phyloP scores from a whole-genome alignment of 1,284 basidiomycete genomes.

The Sphaerobolus stellatus region DNA sequence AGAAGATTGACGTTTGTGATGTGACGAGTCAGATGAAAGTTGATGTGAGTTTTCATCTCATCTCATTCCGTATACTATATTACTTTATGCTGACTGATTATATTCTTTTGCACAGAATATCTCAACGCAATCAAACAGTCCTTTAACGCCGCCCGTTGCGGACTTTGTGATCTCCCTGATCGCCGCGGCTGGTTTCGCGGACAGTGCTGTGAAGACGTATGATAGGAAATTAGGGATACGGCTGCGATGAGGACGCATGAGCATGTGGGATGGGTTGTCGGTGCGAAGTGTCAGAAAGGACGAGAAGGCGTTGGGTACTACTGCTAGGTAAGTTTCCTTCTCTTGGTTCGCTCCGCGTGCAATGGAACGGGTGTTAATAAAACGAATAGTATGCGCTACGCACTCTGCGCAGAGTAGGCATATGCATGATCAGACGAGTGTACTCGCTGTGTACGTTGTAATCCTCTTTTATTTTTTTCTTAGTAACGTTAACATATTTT shows the following conservation, averaged over 20 bases:
- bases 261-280: slow-evolving; percentile 91
- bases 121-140: slow-evolving; percentile 86
- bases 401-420: slow-evolving; percentile 65
- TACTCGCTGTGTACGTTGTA: slow-evolving; percentile 74
- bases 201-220: slow-evolving; percentile 89
- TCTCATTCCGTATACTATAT: slow-evolving; percentile 13
- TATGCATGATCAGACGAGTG: slow-evolving; percentile 68
- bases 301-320: slow-evolving; percentile 76
- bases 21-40: slow-evolving; percentile 87
- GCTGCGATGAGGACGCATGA: slow-evolving; percentile 81
- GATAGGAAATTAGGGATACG: slow-evolving; percentile 87
- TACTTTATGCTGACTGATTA: slow-evolving; percentile 5
- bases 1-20: slow-evolving; percentile 92
- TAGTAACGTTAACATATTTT: slow-evolving; percentile 10
- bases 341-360: slow-evolving; percentile 53
- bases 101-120: too few species aligned
- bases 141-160: slow-evolving; percentile 84
- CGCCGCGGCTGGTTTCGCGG: slow-evolving; percentile 90
- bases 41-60: slow-evolving; percentile 51
- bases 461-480: slow-evolving; percentile 1
- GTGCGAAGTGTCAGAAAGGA: slow-evolving; percentile 81
- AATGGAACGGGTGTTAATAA: slow-evolving; percentile 91
- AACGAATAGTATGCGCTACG: slow-evolving; percentile 78
- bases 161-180: slow-evolving; percentile 79
- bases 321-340: slow-evolving; percentile 66